Evolutionary conservation across 2,329 filamentous ascomycete species (phyloP).

Genomic region (Leptographium flavum): DNA sequence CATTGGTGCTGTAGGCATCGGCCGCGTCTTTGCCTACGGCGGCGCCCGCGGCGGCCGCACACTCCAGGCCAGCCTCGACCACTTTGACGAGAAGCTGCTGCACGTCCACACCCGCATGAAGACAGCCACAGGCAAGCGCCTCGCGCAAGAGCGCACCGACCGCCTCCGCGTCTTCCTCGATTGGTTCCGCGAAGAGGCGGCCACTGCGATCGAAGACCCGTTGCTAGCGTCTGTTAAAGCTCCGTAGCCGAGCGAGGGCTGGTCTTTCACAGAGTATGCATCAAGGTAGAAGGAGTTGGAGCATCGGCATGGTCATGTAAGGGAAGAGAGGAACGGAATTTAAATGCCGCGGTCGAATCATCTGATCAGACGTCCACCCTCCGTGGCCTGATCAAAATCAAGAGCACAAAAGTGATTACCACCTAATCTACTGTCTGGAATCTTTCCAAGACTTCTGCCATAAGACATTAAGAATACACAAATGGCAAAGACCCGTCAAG

Average conservation of each 20-base stretch:
- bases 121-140: conserved; percentile 36
- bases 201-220: conserved; percentile 5
- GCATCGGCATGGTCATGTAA: too few relatives aligned
- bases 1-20: conserved; percentile 75
- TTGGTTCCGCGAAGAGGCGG: conserved; percentile 43
- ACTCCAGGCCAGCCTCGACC: conserved; percentile 52
- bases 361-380: too few relatives aligned
- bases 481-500: background rate
- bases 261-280: too few relatives aligned
- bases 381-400: too few relatives aligned
- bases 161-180: conserved; percentile 36
- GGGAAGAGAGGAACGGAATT: too few relatives aligned
- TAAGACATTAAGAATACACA: background rate
- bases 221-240: background rate
- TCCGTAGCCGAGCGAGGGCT: too few relatives aligned
- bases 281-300: too few relatives aligned
- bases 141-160: conserved; percentile 39
- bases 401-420: background rate
- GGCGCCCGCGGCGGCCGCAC: conserved; percentile 41
- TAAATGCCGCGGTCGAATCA: too few relatives aligned
- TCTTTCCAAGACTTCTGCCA: background rate
- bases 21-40: conserved; percentile 61
- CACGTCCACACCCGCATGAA: conserved; percentile 51
- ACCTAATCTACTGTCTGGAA: background rate
- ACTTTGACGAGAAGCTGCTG: conserved; percentile 66